Conservation (phyloP, 352 stramenopile genomes). For the Globisporangium camurandrum region DNA sequence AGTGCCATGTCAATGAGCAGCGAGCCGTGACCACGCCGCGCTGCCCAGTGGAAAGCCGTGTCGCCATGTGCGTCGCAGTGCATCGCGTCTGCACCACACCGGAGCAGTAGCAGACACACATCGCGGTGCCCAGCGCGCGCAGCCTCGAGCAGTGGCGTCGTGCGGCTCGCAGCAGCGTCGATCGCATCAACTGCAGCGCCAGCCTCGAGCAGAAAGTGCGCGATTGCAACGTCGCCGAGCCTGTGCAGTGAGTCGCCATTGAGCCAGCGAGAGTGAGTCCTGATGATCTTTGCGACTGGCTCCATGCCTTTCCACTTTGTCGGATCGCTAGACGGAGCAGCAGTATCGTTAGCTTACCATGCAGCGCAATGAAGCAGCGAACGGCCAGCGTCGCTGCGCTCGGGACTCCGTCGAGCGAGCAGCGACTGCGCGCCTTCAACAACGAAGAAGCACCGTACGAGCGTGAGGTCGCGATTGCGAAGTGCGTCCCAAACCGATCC, state of each 20-base stretch:
- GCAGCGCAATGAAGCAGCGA: constrained; percentile 58
- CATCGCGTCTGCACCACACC: constrained; percentile 29
- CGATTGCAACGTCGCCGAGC: constrained; percentile 21
- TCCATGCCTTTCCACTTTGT: too few relatives aligned
- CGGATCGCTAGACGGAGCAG: too few relatives aligned
- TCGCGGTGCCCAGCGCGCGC: constrained; percentile 37
- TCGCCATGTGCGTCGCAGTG: constrained; percentile 48
- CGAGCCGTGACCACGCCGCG: constrained; percentile 33
- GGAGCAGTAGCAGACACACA: constrained; percentile 43
- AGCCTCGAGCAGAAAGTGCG: constrained; percentile 32
- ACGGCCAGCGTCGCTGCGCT: constrained; percentile 37
- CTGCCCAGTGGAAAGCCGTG: constrained; percentile 68
- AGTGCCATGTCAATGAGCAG: constrained; percentile 44
- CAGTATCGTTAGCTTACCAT: constrained; percentile 26
- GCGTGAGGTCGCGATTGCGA: constrained; percentile 26
- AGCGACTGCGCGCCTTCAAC: constrained; percentile 46
- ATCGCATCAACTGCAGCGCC: constrained; percentile 43
- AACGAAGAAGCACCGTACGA: constrained; percentile 54
- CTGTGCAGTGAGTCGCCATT: constrained; percentile 3
- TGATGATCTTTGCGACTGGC: too few relatives aligned
- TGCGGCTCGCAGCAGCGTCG: constrained; percentile 40
- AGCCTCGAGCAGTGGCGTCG: constrained; percentile 55
- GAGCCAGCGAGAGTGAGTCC: background rate
- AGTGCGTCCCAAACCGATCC: constrained; percentile 55
- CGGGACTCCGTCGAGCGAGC: constrained; percentile 31